These are phyloP conservation scores for Nematocida minor DNA, from an alignment of 371 early-diverging fungal genomes.

Conservation along the genomic window DNA sequence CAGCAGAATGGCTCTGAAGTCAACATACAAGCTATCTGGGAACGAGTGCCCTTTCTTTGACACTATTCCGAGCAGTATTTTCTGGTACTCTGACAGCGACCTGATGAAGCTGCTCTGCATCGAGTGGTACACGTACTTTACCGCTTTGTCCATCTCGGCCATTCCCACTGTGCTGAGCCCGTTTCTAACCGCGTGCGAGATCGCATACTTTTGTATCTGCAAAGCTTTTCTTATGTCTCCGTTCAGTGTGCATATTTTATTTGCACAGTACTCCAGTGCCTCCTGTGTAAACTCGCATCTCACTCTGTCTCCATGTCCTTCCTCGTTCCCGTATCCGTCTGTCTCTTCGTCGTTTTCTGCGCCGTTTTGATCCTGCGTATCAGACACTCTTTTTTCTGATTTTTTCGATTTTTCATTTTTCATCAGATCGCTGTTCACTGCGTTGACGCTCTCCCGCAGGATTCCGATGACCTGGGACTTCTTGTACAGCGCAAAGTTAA, in stretches of 20 bases:
- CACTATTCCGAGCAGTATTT: constrained; percentile 45
- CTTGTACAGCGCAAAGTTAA: constrained; percentile 61
- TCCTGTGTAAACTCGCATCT: constrained; percentile 65
- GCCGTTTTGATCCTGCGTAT: no score
- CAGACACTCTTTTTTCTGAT: no score
- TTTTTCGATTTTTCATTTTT: no score
- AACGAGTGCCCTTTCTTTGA: constrained; percentile 18
- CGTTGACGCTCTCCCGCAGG: constrained; percentile 11
- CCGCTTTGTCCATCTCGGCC: constrained; percentile 32
- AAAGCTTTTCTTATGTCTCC: constrained; percentile 90
- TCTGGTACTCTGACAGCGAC: constrained; percentile 43
- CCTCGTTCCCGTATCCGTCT: no score
- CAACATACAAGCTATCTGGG: constrained; percentile 10
- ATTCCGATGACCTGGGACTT: constrained; percentile 37
- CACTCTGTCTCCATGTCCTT: no score
- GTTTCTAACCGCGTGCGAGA: constrained; percentile 27
- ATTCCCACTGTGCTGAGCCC: neutral
- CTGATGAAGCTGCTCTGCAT: constrained; percentile 47
- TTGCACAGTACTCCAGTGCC: constrained; percentile 81
- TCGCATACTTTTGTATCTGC: constrained; percentile 73
- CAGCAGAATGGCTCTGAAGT: constrained; percentile 6
- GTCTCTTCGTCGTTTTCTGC: no score
- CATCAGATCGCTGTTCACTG: no score
- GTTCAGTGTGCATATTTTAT: constrained; percentile 82
- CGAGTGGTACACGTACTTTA: constrained; percentile 31